Conservation (phyloP, 257 asterid genomes). For the Fraxinus quadrangulata region DNA sequence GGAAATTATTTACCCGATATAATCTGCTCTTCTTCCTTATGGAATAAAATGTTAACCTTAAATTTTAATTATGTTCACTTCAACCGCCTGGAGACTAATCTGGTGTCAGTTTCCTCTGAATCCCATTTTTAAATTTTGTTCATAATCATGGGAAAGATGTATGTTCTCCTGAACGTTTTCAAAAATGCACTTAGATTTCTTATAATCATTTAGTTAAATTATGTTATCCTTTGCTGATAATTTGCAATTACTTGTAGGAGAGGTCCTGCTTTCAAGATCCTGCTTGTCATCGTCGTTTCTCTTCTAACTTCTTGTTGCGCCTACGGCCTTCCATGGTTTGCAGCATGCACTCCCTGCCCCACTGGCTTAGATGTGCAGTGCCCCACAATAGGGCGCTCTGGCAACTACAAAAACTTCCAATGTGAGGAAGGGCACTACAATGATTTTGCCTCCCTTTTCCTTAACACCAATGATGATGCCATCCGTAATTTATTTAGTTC, state of each 20-base stretch:
- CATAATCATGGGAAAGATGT: neutral
- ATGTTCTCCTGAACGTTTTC: neutral
- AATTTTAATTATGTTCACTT: neutral
- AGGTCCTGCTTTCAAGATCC: slow-evolving; percentile 70
- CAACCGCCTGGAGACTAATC: neutral
- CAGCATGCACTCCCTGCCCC: slow-evolving; percentile 81
- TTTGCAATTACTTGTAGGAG: slow-evolving; percentile 56
- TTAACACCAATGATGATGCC: slow-evolving; percentile 93
- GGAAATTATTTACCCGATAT: neutral
- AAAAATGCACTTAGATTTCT: slow-evolving; percentile 1
- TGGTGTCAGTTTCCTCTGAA: neutral
- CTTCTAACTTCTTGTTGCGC: slow-evolving; percentile 78
- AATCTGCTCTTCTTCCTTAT: neutral
- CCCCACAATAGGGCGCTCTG: slow-evolving; percentile 73
- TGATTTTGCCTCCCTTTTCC: slow-evolving; percentile 87
- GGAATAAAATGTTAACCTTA: neutral
- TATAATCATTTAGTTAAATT: neutral
- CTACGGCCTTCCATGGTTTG: slow-evolving; percentile 84
- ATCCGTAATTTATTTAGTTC: slow-evolving; percentile 80
- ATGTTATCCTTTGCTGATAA: slow-evolving; percentile 21
- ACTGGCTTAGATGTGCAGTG: slow-evolving; percentile 50
- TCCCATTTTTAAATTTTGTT: neutral
- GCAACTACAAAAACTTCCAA: slow-evolving; percentile 83
- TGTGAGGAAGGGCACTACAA: slow-evolving; percentile 77
- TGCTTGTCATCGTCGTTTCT: slow-evolving; percentile 69